Base-by-base conservation (phyloP, 2,329 filamentous ascomycete species). In the Fusarium piperis region DNA sequence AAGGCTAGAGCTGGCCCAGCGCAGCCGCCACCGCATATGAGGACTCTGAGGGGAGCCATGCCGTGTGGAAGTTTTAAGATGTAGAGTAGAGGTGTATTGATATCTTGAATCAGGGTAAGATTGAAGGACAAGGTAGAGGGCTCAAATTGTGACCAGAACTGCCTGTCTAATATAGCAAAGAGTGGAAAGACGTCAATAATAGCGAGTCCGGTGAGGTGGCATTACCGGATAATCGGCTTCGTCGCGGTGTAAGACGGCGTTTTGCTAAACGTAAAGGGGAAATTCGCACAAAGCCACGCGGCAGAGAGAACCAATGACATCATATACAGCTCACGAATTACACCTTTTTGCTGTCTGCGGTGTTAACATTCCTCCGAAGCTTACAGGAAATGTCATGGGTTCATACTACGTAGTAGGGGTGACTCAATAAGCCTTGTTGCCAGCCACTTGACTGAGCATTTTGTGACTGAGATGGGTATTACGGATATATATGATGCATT, bases 1-100 rank as follows among this genome's bases (percentile, higher is more conserved):
- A 77, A 78, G 11, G 79, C 79, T 2, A 78, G 33, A 1, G 78
- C 73, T 20, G 78, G 78, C 2, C 80, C 80, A 15, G 79, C 78
- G 38, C 81, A 77, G 28, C 79, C 79, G 8, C 77, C 80, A n/a
- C 80, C 80, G 6, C 75, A 74, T 12, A 81, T 75, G 30, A 80
- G 71, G 15, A 79, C 48, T 26, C 62, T 72, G 6, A 74, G 20
- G 0, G 65, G 30, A 1, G 65, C 20, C 69, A 72, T 71, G 10
- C 13, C 18, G 26, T 12, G 36, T 7, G 11, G 20, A 18, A 15
- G 23, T 20, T 26, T 9, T 9, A 8, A 13, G 30, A 32, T 6
- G n/a, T 12, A n/a, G 26, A 5, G 23, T n/a, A 11, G 2, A 32
- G 6, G n/a, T 52, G 16, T 32, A 32, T 20, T 16, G 3, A 12